Conservation (phyloP, 805 yeast species). For the Blastobotrys muscicola region DNA sequence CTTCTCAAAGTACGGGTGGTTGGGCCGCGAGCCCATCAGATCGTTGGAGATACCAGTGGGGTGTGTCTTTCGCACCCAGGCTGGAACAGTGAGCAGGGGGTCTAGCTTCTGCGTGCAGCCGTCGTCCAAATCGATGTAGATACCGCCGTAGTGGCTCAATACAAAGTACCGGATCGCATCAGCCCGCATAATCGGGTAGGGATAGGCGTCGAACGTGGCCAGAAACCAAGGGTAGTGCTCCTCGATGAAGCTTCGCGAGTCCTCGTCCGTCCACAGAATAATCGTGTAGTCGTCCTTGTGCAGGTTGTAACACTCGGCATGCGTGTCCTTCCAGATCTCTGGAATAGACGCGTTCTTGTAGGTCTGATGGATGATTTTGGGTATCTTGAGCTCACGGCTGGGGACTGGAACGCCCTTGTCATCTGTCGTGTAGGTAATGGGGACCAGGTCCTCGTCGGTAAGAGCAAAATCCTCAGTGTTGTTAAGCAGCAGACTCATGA, state of each 20-base stretch:
- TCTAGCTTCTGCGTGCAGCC: constrained; percentile 75
- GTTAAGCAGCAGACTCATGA: constrained; percentile 65
- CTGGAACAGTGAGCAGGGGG: constrained; percentile 71
- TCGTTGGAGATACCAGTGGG: constrained; percentile 93
- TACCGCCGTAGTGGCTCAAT: constrained; percentile 75
- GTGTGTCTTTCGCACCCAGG: constrained; percentile 75
- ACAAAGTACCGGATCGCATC: constrained; percentile 87
- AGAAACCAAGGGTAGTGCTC: constrained; percentile 84
- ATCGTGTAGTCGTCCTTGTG: constrained; percentile 79
- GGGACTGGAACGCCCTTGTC: constrained; percentile 6
- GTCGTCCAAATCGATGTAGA: constrained; percentile 84
- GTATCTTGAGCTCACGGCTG: constrained; percentile 35
- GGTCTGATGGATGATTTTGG: constrained; percentile 89
- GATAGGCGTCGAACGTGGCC: constrained; percentile 64
- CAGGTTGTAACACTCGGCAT: constrained; percentile 60
- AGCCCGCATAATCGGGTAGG: constrained; percentile 78
- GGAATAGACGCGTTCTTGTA: constrained; percentile 76
- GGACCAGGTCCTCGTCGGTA: constrained; percentile 43
- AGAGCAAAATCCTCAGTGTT: constrained; percentile 59
- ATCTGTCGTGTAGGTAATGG: constrained; percentile 18
- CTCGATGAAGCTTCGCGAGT: constrained; percentile 66
- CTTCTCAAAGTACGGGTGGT: constrained; percentile 74
- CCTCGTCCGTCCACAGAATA: constrained; percentile 77
- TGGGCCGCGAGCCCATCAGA: constrained; percentile 82
- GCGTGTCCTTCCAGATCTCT: constrained; percentile 71